Evolutionary conservation across 192 early-diverging fungal genomes (phyloP), one percentile per base, ranked within the genome.

Genomic region (Backusella australiensis): DNA sequence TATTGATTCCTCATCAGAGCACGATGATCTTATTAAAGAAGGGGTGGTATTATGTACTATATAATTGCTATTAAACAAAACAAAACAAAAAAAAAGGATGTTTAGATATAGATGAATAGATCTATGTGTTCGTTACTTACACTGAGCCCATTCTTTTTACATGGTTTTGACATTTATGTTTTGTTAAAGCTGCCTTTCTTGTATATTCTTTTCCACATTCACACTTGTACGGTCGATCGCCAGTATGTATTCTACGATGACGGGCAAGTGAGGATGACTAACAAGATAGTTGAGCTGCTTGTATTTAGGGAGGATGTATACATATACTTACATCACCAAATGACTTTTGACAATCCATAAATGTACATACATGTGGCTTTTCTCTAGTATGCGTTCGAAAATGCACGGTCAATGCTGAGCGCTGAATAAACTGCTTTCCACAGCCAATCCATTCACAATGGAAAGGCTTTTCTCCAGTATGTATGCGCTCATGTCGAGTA

Each of bases 171-270:
- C 46, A n/a, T n/a, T n/a, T 49, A 79, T 93, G 92, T 15, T 92
- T 89, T 12, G 89, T 91, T 65, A 93, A 82, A 72, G 92, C 92
- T 29, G 90, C 91, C 46, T 89, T 87, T 82, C 92, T 91, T 75
- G 92, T 91, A 69, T 92, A 93, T 71, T 89, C 85, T 83, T 93
- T 93, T 77, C 84, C 87, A 76, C 92, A 93, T 53, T 81, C 75
- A 76, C 91, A 93, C 52, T 80, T 83, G 81, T 89, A 93, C 15
- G 91, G 91, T 76, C 89, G 86, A 68, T 93, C 92, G 68, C 89
- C 88, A 32, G 89, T 91, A 78, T 93, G 92, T 79, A 91, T 91
- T 63, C 92, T 86, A 74, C 83, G 80, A 80, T 93, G 92, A 67
- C 92, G 83, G 35, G 87, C 88, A 53, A 93, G 85, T n/a, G 46